These are phyloP conservation scores for Maudiozyma saulgeensis DNA, from an alignment of 805 yeast species.

Conservation along the genomic window DNA sequence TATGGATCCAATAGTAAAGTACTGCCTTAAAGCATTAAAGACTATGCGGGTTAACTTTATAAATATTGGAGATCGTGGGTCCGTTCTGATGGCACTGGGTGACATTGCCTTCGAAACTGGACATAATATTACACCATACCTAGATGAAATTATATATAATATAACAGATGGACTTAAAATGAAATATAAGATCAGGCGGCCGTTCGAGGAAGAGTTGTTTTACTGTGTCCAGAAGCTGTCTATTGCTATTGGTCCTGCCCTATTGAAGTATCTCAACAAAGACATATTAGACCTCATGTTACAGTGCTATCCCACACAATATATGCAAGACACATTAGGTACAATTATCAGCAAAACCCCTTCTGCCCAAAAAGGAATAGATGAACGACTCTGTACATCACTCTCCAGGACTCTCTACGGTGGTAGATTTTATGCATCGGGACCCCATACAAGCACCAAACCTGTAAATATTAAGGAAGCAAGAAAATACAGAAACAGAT, in stretches of 20 bases:
- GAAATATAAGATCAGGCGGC: slow-evolving; percentile 47
- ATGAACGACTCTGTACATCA: slow-evolving; percentile 58
- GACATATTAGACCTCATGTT: slow-evolving; percentile 73
- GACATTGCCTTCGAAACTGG: slow-evolving; percentile 68
- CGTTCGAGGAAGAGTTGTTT: slow-evolving; percentile 76
- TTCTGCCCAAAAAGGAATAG: slow-evolving; percentile 63
- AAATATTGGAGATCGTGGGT: slow-evolving; percentile 47
- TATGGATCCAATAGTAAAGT: slow-evolving; percentile 67
- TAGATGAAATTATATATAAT: slow-evolving; percentile 79
- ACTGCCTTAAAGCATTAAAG: slow-evolving; percentile 69
- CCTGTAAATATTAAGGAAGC: slow-evolving; percentile 60
- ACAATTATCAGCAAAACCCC: slow-evolving; percentile 67
- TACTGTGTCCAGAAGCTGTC: slow-evolving; percentile 84
- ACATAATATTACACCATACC: slow-evolving; percentile 74
- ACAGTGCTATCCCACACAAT: slow-evolving; percentile 73
- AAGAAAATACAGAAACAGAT: slow-evolving; percentile 63
- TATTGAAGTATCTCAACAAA: slow-evolving; percentile 77
- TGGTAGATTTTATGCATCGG: slow-evolving; percentile 71
- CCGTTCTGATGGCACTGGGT: slow-evolving; percentile 75
- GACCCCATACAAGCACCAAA: slow-evolving; percentile 61
- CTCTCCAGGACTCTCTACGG: slow-evolving; percentile 76
- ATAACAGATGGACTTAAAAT: slow-evolving; percentile 66
- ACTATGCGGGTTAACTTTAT: slow-evolving; percentile 38
- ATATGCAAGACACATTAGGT: slow-evolving; percentile 66
- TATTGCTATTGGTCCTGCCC: slow-evolving; percentile 82